These are phyloP conservation scores for Eucalyptus marginata DNA, from an alignment of 345 rosid species.

Conservation along the genomic window DNA sequence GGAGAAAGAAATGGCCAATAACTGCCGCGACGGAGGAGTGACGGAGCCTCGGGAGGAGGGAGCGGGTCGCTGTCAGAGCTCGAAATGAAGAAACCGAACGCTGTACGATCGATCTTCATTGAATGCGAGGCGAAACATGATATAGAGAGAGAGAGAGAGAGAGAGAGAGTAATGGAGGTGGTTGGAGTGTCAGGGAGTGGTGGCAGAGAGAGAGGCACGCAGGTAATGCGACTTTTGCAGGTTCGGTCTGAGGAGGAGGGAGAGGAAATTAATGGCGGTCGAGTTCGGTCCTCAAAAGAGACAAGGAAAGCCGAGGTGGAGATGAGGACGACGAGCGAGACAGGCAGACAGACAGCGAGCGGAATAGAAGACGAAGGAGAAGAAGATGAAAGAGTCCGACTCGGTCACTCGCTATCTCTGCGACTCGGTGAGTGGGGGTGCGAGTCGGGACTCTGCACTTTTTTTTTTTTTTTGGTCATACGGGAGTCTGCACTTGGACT, in stretches of 20 bases:
- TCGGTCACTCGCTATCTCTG: neutral
- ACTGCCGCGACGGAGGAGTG: neutral
- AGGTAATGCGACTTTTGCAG: neutral
- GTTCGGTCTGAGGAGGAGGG: neutral
- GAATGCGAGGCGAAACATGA: neutral
- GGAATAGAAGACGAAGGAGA: neutral
- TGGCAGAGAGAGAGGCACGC: neutral
- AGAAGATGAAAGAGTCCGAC: neutral
- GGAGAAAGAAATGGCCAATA: neutral
- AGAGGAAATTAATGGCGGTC: neutral
- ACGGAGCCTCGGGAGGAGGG: neutral
- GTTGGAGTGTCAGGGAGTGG: constrained; percentile 5
- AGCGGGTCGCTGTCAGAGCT: neutral
- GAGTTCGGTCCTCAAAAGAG: neutral
- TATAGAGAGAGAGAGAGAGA: neutral
- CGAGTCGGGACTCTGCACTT: neutral
- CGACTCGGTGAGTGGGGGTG: neutral
- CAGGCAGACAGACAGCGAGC: neutral
- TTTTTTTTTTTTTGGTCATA: too few relatives aligned
- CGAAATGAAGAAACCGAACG: neutral
- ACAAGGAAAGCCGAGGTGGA: neutral
- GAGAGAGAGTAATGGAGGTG: neutral
- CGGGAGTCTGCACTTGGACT: neutral
- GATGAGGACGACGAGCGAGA: neutral
- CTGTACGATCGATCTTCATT: neutral